phyloP scores from a whole-genome alignment of 1,284 basidiomycete genomes.

The Ceratobasidium sp. region DNA sequence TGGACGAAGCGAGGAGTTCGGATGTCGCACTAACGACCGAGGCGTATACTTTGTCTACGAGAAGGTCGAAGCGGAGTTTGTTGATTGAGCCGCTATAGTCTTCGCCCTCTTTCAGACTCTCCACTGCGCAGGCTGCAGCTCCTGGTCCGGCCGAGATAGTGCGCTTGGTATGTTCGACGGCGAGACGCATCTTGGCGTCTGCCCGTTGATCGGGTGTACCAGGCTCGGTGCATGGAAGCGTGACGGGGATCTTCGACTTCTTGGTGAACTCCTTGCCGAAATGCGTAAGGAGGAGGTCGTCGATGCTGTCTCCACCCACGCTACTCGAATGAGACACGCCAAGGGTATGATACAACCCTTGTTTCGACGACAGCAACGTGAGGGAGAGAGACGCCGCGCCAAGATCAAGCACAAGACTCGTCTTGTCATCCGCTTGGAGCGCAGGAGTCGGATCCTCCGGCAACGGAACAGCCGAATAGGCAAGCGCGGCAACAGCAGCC shows the following conservation, averaged over 20 bases:
- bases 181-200: constrained; percentile 91
- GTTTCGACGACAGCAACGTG: constrained; percentile 68
- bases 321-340: constrained; percentile 59
- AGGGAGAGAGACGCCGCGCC: constrained; percentile 72
- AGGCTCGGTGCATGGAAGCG: constrained; percentile 60
- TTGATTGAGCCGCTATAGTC: constrained; percentile 96
- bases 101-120: constrained; percentile 93
- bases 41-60: constrained; percentile 79
- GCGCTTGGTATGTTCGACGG: constrained; percentile 95
- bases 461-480: constrained; percentile 49
- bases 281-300: constrained; percentile 86
- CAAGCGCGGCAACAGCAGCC: constrained; percentile 77
- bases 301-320: constrained; percentile 73
- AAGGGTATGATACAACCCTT: constrained; percentile 71
- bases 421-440: constrained; percentile 63
- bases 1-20: constrained; percentile 69
- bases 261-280: constrained; percentile 98
- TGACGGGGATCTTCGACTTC: constrained; percentile 87
- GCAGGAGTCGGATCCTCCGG: constrained; percentile 51
- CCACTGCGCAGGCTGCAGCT: constrained; percentile 89
- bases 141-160: constrained; percentile 89
- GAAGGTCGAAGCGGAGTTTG: constrained; percentile 92
- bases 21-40: constrained; percentile 72
- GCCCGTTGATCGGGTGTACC: constrained; percentile 80
- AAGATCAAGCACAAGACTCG: constrained; percentile 76